Evolutionary conservation across 208 protist species (phyloP).

Genomic region (Trypanosoma congolense): DNA sequence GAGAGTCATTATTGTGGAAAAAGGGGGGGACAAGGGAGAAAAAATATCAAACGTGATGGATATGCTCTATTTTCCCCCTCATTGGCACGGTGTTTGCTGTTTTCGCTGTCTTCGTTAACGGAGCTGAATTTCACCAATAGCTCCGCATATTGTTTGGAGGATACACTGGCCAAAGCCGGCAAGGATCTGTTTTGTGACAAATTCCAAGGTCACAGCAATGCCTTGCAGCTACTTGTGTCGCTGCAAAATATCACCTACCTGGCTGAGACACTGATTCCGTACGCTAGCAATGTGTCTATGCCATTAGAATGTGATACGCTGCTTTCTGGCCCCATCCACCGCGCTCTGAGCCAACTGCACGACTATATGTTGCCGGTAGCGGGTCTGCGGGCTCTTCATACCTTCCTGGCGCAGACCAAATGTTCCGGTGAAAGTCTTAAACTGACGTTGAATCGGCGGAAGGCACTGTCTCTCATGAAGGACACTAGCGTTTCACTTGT

Average conservation of each 20-base stretch:
- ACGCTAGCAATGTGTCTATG: slow-evolving; percentile 10
- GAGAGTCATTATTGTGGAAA: slow-evolving; percentile 18
- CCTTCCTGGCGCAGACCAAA: slow-evolving; percentile 42
- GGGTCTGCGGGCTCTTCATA: slow-evolving; percentile 36
- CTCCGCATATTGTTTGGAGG: slow-evolving; percentile 22
- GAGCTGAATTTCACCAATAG: slow-evolving; percentile 24
- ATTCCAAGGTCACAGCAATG: slow-evolving; percentile 17
- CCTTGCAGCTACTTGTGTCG: slow-evolving; percentile 15
- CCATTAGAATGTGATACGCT: slow-evolving; percentile 13
- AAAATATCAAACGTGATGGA: not conserved
- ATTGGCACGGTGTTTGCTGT: slow-evolving; percentile 13
- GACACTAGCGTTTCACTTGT: slow-evolving; percentile 29
- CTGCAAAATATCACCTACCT: slow-evolving; percentile 24
- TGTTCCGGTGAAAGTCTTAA: slow-evolving; percentile 51
- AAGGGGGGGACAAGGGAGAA: not conserved
- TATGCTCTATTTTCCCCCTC: slow-evolving; percentile 10
- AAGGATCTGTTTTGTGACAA: slow-evolving; percentile 17
- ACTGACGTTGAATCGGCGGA: slow-evolving; percentile 80
- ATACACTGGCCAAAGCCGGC: slow-evolving; percentile 14
- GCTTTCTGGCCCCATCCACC: slow-evolving; percentile 20
- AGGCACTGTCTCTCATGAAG: slow-evolving; percentile 59
- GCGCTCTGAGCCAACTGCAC: slow-evolving; percentile 8
- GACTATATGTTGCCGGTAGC: slow-evolving; percentile 36
- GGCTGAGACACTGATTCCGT: slow-evolving; percentile 22
- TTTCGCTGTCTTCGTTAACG: slow-evolving; percentile 19